Base-by-base conservation (phyloP, 2,329 filamentous ascomycete species). In the Talaromyces atroroseus region DNA sequence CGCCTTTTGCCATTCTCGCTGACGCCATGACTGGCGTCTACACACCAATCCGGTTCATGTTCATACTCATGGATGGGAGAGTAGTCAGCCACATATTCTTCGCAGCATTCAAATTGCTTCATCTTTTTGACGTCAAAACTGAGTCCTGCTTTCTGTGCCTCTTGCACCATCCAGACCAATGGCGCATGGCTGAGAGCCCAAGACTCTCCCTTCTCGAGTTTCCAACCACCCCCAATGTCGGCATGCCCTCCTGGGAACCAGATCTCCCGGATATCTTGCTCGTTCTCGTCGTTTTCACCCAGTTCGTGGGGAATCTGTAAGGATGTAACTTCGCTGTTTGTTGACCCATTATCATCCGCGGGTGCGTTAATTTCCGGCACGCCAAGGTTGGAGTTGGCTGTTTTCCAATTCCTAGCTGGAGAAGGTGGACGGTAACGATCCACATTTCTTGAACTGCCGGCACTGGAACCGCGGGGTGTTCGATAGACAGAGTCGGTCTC, bases 141-240 rank as follows among this genome's bases (percentile, higher is more conserved):
- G 16, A 92, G 78, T 0, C 89, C 88, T 0, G 89, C 88, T 47
- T 75, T 77, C 58, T 79, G 75, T 1, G 83, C 82, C 68, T 86
- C 83, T 36, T 81, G 76, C 0, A 89, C 81, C 80, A 90, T 89
- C 81, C 86, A 89, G 0, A 85, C 80, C 1, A 89, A 75, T 0
- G 86, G 85, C 1, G 85, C 79, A 62, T 89, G 86, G 61, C 84
- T 88, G 23, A 88, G 76, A 7, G 85, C 79, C 61, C 74, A 75
- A 26, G 70, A 62, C 65, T 88, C 87, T 23, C 76, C 78, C 1
- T 76, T 75, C 0, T 75, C 69, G 0, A 82, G 72, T 50, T 82
- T 81, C 88, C 88, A 91, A 0, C 89, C 89, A 10, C 89, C 89
- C 1, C 89, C 89, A 29, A 92, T 84, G 60, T 92, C 89, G 1